Evolutionary conservation across 1,139 yeast species (phyloP), one percentile per base, ranked within the genome.

Genomic region (Hansenula anomala): DNA sequence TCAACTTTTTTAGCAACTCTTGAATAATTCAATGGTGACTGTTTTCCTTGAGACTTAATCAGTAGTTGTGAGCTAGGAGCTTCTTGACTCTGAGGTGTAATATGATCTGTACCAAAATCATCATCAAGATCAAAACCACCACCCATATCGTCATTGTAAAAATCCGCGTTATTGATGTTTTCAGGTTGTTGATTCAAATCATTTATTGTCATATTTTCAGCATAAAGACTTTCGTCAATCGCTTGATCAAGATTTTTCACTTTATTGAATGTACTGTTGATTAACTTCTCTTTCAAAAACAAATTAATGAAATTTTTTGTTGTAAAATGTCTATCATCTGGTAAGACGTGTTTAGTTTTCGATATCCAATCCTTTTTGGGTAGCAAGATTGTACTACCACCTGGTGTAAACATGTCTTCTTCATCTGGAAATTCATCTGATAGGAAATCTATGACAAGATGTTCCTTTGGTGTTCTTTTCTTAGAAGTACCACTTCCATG

Each of bases 1-100:
- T 92, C 95, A 23, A 92, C 96, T 48, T 82, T 74, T 58, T 89
- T 90, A 4, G 97, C 89, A 2, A 81, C 79, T 41, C 86, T 71
- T 1, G 96, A 86, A 54, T 81, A 89, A 46, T 73, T 78, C 64
- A 35, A 65, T 63, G 39, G 64, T 47, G 25, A 63, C 51, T 36
- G 64, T 42, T 42, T 55, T 58, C 32, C 61, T 44, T 22, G 44
- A 45, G 42, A 51, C 43, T 40, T 55, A 52, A 30, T 38, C 54
- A 30, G 43, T 43, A 36, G 47, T 39, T 44, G 58, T 45, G 54
- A 40, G n/a, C 37, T 25, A 19, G 36, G 20, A 6, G n/a, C 29
- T 8, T 40, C 30, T 20, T 48, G 54, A 9, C 49, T 39, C n/a
- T 35, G 34, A 2, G 30, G 24, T 10, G 37, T 29, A 2, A 17